Evolutionary conservation across 345 rosid genomes (phyloP), one percentile per base, ranked within the genome.

Genomic region (Hibiscus tridactylites): DNA sequence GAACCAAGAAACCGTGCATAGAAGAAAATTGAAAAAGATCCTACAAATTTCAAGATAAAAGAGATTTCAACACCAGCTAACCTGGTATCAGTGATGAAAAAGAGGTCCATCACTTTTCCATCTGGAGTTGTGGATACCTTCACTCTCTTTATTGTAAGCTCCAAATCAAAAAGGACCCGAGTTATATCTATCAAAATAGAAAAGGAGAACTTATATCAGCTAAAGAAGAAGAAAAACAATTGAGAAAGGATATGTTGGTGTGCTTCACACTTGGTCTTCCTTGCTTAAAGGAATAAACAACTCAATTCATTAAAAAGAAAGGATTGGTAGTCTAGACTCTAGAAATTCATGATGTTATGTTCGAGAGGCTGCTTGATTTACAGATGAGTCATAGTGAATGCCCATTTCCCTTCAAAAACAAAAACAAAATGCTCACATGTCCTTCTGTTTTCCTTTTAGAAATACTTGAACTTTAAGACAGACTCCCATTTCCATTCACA

Each of bases 41-140:
- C 26, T 37, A 19, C 7, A 17, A 62, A 1, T 9, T 39, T 64
- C 50, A 42, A 42, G 10, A 5, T 65, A 44, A 42, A 11, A 53
- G 42, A 33, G 61, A 37, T 52, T 52, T 26, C 73, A 37, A 71
- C 70, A 74, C 74, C 31, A n/a, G 17, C 81, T 76, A 75, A 89
- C 93, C 91, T 87, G 61, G 87, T 79, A 83, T 89, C 94, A 1
- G 94, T 87, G 53, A 89, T 57, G 68, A 81, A 89, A 72, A 89
- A 81, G 78, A 89, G 91, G 79, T 87, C 90, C 86, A 87, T 82
- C 29, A 89, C 88, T 75, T 81, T 83, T 57, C 90, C 94, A 77
- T 89, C 94, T 5, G 91, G 94, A 60, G 90, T 72, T 61, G 91
- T 85, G 77, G 84, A 87, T 58, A 84, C 87, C 78, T 89, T 89